Evolutionary conservation across 768 basidiomycete genomes (phyloP).

Genomic region (Gelatoporia subvermispora): DNA sequence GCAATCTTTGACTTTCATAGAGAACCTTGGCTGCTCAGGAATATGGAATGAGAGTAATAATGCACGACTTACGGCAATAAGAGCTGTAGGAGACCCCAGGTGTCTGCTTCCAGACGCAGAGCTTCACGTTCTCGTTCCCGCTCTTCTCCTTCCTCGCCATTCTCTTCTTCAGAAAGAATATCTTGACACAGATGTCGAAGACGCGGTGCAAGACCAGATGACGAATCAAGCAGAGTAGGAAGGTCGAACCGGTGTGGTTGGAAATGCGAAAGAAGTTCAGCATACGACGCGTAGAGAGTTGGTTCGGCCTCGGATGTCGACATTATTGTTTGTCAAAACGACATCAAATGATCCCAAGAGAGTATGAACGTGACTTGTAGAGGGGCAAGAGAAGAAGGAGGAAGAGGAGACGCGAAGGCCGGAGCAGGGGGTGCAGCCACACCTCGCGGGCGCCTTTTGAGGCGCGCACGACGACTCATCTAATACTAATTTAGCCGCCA

Average conservation of each 20-base stretch:
- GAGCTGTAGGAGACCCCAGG: conserved; percentile 77
- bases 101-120: conserved; percentile 69
- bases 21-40: neutral
- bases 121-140: conserved; percentile 54
- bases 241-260: conserved; percentile 54
- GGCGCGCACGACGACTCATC: too few species aligned
- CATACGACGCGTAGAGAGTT: conserved; percentile 57
- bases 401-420: too few species aligned
- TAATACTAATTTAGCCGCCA: too few species aligned
- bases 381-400: too few species aligned
- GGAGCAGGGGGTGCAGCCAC: too few species aligned
- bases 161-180: conserved; percentile 35
- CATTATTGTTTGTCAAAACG: too few species aligned
- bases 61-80: conserved; percentile 59
- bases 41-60: neutral
- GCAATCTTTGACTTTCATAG: conserved; percentile 58
- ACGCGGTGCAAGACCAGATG: conserved; percentile 66
- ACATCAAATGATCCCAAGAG: too few species aligned
- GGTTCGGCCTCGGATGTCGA: conserved; percentile 11
- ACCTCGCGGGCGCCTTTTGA: too few species aligned
- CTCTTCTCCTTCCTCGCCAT: conserved; percentile 25
- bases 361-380: too few species aligned
- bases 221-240: conserved; percentile 56
- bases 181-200: conserved; percentile 47
- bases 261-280: conserved; percentile 58